phyloP scores from a whole-genome alignment of 2,329 filamentous ascomycete genomes.

The Tetracladium maxilliforme region DNA sequence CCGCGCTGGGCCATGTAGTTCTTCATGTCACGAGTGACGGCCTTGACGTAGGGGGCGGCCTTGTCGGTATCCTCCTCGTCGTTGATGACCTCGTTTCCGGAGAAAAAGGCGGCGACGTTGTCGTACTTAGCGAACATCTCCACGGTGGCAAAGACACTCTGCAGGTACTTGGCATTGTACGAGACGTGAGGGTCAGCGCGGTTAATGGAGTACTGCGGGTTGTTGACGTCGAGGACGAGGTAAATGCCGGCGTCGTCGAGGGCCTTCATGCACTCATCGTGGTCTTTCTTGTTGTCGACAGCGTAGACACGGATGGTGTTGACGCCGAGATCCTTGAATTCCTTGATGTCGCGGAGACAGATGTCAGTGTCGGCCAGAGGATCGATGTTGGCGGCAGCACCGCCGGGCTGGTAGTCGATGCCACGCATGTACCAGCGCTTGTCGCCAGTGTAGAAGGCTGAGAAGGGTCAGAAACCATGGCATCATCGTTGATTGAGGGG shows the following conservation, averaged over 20 bases:
- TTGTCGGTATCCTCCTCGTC: constrained; percentile 29
- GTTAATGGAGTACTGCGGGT: constrained; percentile 57
- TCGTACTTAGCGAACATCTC: constrained; percentile 51
- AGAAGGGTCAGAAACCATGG: not conserved
- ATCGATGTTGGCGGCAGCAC: constrained; percentile 44
- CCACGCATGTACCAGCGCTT: constrained; percentile 34
- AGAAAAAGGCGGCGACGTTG: constrained; percentile 53
- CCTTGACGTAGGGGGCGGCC: constrained; percentile 42
- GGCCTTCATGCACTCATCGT: constrained; percentile 54
- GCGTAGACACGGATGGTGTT: constrained; percentile 64
- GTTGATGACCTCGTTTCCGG: constrained; percentile 45
- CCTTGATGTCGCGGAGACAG: constrained; percentile 49
- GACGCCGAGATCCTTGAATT: constrained; percentile 55
- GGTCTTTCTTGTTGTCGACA: constrained; percentile 53
- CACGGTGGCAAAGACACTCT: constrained; percentile 57
- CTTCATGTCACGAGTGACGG: constrained; percentile 41
- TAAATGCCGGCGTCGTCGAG: constrained; percentile 59
- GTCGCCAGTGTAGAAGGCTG: constrained; percentile 5
- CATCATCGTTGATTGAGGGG: no score
- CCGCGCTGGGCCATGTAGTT: constrained; percentile 31
- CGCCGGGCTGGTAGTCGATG: constrained; percentile 50
- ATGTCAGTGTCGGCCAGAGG: constrained; percentile 42
- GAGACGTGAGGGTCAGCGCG: constrained; percentile 41
- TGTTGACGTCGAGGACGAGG: constrained; percentile 59
- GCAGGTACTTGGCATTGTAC: constrained; percentile 57